Percentiles rank a stretch among this genome's conserved stretches.
phyloP scores from a whole-genome alignment of 805 yeast species.

The Maudiozyma turicensis region DNA sequence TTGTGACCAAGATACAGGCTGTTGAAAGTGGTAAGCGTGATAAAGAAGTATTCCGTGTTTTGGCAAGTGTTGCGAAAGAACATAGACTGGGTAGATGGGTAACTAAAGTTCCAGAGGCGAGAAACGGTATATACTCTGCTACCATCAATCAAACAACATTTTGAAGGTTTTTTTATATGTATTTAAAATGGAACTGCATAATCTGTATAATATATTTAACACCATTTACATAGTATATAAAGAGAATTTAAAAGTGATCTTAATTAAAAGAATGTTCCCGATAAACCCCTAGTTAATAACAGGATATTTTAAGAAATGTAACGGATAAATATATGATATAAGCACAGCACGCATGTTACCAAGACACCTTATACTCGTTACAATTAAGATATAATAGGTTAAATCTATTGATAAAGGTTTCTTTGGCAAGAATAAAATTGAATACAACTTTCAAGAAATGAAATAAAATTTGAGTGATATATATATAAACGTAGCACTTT shows the following conservation, averaged over 20 bases:
- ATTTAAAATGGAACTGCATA: not conserved
- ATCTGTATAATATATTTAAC: not conserved
- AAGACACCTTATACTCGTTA: too few species aligned
- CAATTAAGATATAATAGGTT: too few species aligned
- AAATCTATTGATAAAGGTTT: too few species aligned
- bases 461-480: too few species aligned
- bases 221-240: not conserved
- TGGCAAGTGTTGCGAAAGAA: constrained; percentile 71
- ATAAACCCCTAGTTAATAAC: not conserved
- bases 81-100: constrained; percentile 87
- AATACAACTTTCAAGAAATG: too few species aligned
- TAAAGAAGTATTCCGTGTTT: constrained; percentile 43
- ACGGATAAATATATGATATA: too few species aligned
- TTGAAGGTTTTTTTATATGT: constrained; percentile 6
- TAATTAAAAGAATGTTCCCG: not conserved
- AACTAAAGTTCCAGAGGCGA: constrained; percentile 48
- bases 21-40: constrained; percentile 45
- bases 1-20: constrained; percentile 53
- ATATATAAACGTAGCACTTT: too few species aligned
- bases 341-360: too few species aligned
- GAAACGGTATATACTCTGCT: constrained; percentile 62
- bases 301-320: too few species aligned
- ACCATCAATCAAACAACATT: constrained; percentile 34
- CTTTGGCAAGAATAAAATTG: too few species aligned
- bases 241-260: not conserved